Base-by-base conservation (phyloP, 2,329 filamentous ascomycete genomes). In the Aspergillus ibericus region DNA sequence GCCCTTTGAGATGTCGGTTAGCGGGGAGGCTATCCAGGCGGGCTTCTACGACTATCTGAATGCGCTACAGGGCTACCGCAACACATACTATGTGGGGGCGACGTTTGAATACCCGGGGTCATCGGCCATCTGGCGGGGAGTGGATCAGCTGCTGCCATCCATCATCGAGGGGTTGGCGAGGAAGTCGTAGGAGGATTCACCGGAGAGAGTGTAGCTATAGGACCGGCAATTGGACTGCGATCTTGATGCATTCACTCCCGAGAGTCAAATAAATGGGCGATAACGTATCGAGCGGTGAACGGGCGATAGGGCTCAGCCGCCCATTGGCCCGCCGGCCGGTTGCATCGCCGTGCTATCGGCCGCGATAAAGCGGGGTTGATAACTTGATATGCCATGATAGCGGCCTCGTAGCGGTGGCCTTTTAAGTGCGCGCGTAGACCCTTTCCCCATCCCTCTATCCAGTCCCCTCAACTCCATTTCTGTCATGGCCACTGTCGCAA, bases 81-180 rank as follows among this genome's bases (percentile, higher is more conserved):
- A 62, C 9, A 80, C 76, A 4, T 80, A 65, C 59, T 79, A 72
- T 57, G 77, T 77, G 0, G 77, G 76, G 0, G 75, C 59, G 10
- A 55, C 59, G 2, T 62, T 54, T n/a, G 40, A 62, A 18, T 15
- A 49, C 40, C 58, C 60, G n/a, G 52, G 58, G 3, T 56, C 58
- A 8, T 53, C 60, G 8, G 52, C 34, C 9, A 50, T 59, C 1
- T 59, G 56, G 55, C 38, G 36, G 3, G 38, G 25, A 3, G 36
- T 53, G 25, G 51, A 44, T 44, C 51, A 36, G 16, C 25, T 53
- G 51, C n/a, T 53, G 5, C 51, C 51, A 4, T 27, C 36, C n/a
- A 34, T 53, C 16, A n/a, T 44, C 5, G 18, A 18, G n/a, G 18
- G n/a, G 12, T 32, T 44, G 20, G 16, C 12, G 10, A 18, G 25